Conservation (phyloP, 1,284 basidiomycete species). For the Meripilus lineatus region DNA sequence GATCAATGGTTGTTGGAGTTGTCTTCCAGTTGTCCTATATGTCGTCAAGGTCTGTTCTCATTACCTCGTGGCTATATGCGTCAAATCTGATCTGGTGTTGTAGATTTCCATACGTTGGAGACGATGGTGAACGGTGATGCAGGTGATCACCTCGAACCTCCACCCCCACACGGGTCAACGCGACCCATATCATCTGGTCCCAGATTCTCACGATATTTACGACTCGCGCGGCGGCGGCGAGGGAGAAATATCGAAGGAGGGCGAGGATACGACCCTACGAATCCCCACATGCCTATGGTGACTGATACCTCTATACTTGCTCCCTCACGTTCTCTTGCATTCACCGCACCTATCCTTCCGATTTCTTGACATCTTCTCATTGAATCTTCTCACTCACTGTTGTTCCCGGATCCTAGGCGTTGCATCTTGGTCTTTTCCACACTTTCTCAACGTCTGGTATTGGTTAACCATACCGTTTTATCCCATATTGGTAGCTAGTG, state of each 20-base stretch:
- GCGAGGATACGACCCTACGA: conserved; percentile 24
- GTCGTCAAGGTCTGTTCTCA: conserved; percentile 68
- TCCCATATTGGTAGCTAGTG: too few species aligned
- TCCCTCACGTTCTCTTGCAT: neutral
- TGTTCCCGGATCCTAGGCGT: neutral
- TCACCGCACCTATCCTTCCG: neutral
- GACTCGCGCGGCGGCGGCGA: conserved; percentile 48
- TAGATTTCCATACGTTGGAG: conserved; percentile 47
- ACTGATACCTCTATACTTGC: conserved; percentile 12
- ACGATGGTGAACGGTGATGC: conserved; percentile 37
- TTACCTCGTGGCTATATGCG: neutral
- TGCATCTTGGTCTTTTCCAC: neutral
- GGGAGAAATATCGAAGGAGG: conserved; percentile 18
- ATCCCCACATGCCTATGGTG: conserved; percentile 23
- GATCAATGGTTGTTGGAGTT: conserved; percentile 87
- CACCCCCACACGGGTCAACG: conserved; percentile 16
- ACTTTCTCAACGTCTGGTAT: too few species aligned
- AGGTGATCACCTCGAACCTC: conserved; percentile 24
- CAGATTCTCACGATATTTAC: conserved; percentile 66
- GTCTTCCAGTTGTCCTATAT: conserved; percentile 88
- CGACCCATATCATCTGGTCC: conserved; percentile 27
- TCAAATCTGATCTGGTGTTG: neutral
- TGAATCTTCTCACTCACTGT: neutral
- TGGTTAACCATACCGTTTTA: too few species aligned
- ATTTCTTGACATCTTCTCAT: neutral